Evolutionary conservation across 441 rosid species (phyloP).

Genomic region (Eruca vesicaria): DNA sequence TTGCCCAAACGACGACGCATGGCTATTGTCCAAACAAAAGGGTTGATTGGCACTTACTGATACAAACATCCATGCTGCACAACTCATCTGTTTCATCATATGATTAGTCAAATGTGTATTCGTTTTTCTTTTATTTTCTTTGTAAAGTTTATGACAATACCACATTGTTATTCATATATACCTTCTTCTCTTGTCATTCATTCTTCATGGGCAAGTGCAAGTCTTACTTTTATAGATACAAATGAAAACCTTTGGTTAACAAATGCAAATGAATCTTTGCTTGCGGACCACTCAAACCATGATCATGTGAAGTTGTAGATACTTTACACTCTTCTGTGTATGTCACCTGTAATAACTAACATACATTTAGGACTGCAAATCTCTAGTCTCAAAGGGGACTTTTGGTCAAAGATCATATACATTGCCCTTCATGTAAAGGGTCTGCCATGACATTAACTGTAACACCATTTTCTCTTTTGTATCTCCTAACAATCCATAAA

Average conservation of each 20-base stretch:
- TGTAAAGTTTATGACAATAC: neutral
- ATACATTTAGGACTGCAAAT: too few relatives aligned
- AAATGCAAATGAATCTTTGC: neutral
- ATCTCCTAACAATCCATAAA: neutral
- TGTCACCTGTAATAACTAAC: neutral
- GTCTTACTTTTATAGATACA: neutral
- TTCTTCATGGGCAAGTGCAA: neutral
- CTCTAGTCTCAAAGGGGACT: too few relatives aligned
- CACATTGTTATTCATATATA: neutral
- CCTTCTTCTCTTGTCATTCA: neutral
- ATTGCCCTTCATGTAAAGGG: too few relatives aligned
- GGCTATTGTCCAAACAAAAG: neutral
- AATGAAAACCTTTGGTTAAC: neutral
- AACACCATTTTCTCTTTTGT: neutral
- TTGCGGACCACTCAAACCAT: neutral
- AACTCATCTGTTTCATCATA: neutral
- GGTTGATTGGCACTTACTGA: neutral
- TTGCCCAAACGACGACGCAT: neutral
- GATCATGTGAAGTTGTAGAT: neutral
- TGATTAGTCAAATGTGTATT: too few relatives aligned
- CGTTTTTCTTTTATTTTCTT: neutral
- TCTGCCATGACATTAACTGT: too few relatives aligned
- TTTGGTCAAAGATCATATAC: too few relatives aligned
- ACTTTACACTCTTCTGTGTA: neutral
- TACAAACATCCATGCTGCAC: neutral